Base-by-base conservation (phyloP, 1,284 basidiomycete species). In the Puccinia hordei region DNA sequence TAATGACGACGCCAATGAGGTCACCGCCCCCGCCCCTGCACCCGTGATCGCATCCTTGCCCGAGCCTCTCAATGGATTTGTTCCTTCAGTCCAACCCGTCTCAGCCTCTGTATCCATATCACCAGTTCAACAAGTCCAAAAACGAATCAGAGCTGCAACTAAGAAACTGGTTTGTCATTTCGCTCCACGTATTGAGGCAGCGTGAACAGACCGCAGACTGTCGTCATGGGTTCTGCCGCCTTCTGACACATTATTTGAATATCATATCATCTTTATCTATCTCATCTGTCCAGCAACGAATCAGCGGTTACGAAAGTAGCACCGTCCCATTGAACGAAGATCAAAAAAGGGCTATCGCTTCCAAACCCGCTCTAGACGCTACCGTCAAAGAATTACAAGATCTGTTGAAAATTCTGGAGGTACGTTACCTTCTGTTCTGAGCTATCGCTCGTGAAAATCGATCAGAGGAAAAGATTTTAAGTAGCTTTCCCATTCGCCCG, bases 341-440 rank as follows among this genome's bases (percentile, higher is more conserved):
- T 75, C 84, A 85, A 81, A 82, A 83, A 49, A 82, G 82, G 51
- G 84, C 84, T 8, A 81, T 85, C 61, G 82, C 83, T 63, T 81
- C 82, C n/a, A 84, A 84, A 76, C 82, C 84, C 24, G 82, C 81
- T 6, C 82, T 85, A 55, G 83, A 84, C 73, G 83, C 84, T n/a
- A 82, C 83, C 66, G 81, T 83, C 59, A 84, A 83, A 51, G 84
- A 85, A 75, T 73, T 85, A n/a, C 77, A 82, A 59, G 84, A 85
- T 71, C 57, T 85, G n/a, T 81, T 83, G 35, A 82, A 81, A 51
- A 82, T 84, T 10, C 81, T 84, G 59, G 83, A 84, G 82, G 84
- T 84, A 68, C 53, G 83, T 27, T 15, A n/a, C 10, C 5, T 35
- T 51, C 19, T 17, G 17, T 33, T 24, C 15, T 41, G 19, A 22